Base-by-base conservation (phyloP, 129 eudicot species). In the Chrysanthemum lavandulifolium region DNA sequence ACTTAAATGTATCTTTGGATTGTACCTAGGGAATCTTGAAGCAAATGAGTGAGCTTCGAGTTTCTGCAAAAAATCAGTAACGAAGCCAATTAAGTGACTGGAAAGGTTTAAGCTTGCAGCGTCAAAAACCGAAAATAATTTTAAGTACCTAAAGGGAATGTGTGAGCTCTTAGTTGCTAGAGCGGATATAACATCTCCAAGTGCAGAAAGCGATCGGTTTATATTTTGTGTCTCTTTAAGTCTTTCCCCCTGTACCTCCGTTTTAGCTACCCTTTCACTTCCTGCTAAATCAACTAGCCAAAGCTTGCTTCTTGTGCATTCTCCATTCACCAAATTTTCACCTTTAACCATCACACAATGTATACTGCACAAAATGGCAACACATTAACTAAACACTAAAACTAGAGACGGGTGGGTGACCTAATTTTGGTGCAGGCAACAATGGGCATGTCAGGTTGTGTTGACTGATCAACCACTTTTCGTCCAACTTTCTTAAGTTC, bases 291-390 rank as follows among this genome's bases (percentile, higher is more conserved):
- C 98, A 69, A 93, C 94, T 3, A 93, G 83, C 98, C 98, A 93
- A 15, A 93, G 76, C 76, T 93, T 93, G 93, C 98, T 93, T 73
- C 80, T 90, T 27, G 91, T 93, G 86, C 85, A 68, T 78, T 93
- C 98, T 61, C 98, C 98, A 56, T 84, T 90, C 52, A 90, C 77
- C 81, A 90, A 62, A 62, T 84, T 93, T 68, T 90, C 98, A 52
- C 98, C 98, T 73, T 87, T 90, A 73, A 93, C 97, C 98, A 93
- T 93, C 25, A 93, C 97, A 90, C 98, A 93, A 62, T 93, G 98
- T 83, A 93, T 82, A 92, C 98, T 92, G 87, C 84, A 84, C 55
- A 61, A 65, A 68, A 82, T 29, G 33, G 33, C 6, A 76, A 21
- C 14, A 67, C 53, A 23, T 64, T 31, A 4, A 63, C 55, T 15